A percentile compares a stretch with the other conserved stretches of the same genome.
Conservation (phyloP, 2,329 filamentous ascomycete genomes). For the Talaromyces sp. region DNA sequence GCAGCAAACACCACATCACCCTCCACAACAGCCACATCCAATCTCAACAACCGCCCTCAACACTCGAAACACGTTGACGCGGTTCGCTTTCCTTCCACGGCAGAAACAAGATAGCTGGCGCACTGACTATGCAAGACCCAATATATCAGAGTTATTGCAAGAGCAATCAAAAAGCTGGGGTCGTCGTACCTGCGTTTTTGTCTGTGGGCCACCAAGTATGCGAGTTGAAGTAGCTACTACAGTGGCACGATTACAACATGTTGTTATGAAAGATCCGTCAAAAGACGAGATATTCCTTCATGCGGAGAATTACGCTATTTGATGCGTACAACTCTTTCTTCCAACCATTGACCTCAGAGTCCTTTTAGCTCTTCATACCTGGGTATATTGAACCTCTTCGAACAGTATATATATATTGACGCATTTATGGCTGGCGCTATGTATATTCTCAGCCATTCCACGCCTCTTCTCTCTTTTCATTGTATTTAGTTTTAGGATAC, state of each 20-base stretch:
- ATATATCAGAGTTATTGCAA: constrained; percentile 80
- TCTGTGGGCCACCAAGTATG: constrained; percentile 87
- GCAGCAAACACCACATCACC: constrained; percentile 50
- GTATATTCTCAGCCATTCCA: background rate
- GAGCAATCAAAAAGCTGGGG: constrained; percentile 81
- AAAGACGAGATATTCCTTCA: constrained; percentile 91
- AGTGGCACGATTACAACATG: constrained; percentile 75
- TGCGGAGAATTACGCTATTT: constrained; percentile 92
- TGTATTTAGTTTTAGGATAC: constrained; percentile 13
- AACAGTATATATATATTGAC: constrained; percentile 12
- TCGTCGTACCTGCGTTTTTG: constrained; percentile 79
- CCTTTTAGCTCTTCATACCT: background rate
- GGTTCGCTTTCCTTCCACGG: constrained; percentile 73
- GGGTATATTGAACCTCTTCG: background rate
- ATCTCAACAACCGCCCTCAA: constrained; percentile 51
- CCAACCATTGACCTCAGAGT: background rate
- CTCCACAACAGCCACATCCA: constrained; percentile 4
- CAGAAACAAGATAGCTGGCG: constrained; percentile 70
- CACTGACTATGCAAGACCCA: constrained; percentile 86
- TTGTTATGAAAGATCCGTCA: constrained; percentile 74
- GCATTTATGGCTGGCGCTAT: constrained; percentile 6
- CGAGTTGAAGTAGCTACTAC: constrained; percentile 81
- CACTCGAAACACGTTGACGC: constrained; percentile 88
- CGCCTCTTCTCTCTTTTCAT: background rate
- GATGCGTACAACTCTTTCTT: background rate